Conservation (phyloP, 192 early-diverging fungal species). For the Coemansia sp. region DNA sequence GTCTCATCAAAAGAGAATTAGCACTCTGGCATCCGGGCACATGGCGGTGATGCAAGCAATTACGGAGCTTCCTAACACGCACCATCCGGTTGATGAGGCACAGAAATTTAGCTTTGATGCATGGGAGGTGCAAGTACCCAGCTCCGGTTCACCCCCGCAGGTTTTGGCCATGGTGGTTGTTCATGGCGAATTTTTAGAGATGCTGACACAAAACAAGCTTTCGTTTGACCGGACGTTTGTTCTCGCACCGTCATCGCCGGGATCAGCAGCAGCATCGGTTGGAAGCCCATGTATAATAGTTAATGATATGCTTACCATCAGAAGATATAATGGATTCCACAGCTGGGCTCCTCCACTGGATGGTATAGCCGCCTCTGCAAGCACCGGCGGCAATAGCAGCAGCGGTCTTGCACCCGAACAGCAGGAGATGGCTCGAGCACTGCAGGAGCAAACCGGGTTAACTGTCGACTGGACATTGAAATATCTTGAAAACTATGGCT, state of each 20-base stretch:
- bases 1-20: conserved; percentile 32
- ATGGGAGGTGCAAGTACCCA: conserved; percentile 33
- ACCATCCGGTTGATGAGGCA: conserved; percentile 46
- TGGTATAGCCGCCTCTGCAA: not conserved
- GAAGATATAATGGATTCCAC: conserved; percentile 51
- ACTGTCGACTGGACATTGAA: conserved; percentile 50
- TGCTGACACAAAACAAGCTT: conserved; percentile 15
- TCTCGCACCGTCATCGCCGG: conserved; percentile 35
- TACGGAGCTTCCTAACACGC: conserved; percentile 35
- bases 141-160: conserved; percentile 10
- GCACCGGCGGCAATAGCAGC: not conserved
- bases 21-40: conserved; percentile 27
- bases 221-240: conserved; percentile 51
- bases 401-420: conserved; percentile 33
- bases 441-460: conserved; percentile 43
- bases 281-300: conserved; percentile 45
- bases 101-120: conserved; percentile 51
- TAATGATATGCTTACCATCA: conserved; percentile 46
- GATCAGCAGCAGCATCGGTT: conserved; percentile 35
- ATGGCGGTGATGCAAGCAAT: conserved; percentile 32
- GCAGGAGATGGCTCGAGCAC: conserved; percentile 47
- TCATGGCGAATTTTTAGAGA: conserved; percentile 48
- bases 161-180: conserved; percentile 29
- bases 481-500: conserved; percentile 47
- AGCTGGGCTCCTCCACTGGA: conserved; percentile 22